These are phyloP conservation scores for Purpureocillium lavendulum DNA, from an alignment of 2,329 filamentous ascomycete genomes.

Conservation along the genomic window DNA sequence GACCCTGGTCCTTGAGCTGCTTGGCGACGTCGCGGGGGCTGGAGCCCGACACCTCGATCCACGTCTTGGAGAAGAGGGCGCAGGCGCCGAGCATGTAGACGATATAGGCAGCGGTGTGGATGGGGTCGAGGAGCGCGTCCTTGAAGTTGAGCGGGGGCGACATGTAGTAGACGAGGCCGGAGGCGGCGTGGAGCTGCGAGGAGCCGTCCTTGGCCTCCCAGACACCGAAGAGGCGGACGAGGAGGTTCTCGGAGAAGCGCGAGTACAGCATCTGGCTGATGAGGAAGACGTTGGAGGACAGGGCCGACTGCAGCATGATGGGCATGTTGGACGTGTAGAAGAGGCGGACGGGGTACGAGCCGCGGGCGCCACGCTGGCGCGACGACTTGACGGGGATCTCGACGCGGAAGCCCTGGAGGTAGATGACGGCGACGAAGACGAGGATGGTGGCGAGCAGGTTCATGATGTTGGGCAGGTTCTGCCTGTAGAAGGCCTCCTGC, in stretches of 20 bases:
- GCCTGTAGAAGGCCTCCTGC: conserved; percentile 97
- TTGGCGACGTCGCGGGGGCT: conserved; percentile 97
- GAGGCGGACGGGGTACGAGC: conserved; percentile 94
- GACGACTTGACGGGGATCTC: conserved; percentile 99
- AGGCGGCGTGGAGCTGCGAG: conserved; percentile 87
- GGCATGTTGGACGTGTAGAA: conserved; percentile 99
- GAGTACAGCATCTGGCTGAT: conserved; percentile 99
- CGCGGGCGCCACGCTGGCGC: conserved; percentile 96
- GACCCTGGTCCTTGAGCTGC: conserved; percentile 98
- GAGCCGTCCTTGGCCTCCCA: conserved; percentile 98
- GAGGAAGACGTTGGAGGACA: conserved; percentile 98
- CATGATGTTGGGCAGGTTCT: conserved; percentile 99
- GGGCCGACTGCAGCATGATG: conserved; percentile 98
- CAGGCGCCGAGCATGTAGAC: conserved; percentile 97
- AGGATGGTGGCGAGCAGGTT: conserved; percentile 88
- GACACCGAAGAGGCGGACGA: conserved; percentile 93
- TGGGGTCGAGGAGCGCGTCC: conserved; percentile 91
- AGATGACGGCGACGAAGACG: conserved; percentile 97
- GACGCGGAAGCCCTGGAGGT: conserved; percentile 98
- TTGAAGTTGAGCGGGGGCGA: conserved; percentile 96
- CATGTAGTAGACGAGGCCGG: conserved; percentile 99
- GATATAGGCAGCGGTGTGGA: conserved; percentile 94
- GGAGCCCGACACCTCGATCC: conserved; percentile 98
- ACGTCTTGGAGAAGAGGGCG: conserved; percentile 98
- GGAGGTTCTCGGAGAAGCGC: conserved; percentile 96